These are phyloP conservation scores for Allomyces arbusculus DNA, from an alignment of 192 early-diverging fungal species.

Conservation along the genomic window DNA sequence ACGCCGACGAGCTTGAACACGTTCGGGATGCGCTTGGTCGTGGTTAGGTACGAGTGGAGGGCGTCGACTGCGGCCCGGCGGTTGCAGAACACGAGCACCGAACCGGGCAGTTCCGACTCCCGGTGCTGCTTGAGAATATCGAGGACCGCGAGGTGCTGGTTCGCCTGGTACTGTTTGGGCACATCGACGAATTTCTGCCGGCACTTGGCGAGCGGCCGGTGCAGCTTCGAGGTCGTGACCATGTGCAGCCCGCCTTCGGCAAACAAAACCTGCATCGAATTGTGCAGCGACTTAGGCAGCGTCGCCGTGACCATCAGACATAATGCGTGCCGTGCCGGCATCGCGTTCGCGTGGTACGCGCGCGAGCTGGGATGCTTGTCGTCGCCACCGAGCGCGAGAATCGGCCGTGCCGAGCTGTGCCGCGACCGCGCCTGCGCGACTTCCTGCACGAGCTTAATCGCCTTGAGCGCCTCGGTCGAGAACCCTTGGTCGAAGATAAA, in stretches of 20 bases:
- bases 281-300: constrained; percentile 43
- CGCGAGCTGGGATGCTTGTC: constrained; percentile 19
- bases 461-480: constrained; percentile 32
- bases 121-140: constrained; percentile 43
- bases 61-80: constrained; percentile 34
- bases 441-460: constrained; percentile 25
- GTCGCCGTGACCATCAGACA: constrained; percentile 46
- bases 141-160: constrained; percentile 47
- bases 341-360: constrained; percentile 2
- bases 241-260: constrained; percentile 25
- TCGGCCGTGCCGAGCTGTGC: too few relatives aligned
- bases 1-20: not conserved
- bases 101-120: constrained; percentile 17
- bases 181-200: constrained; percentile 64
- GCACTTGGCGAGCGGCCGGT: constrained; percentile 50
- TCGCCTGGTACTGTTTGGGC: constrained; percentile 35
- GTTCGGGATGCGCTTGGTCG: constrained; percentile 24
- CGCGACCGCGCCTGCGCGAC: constrained; percentile 17
- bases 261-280: constrained; percentile 26
- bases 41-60: constrained; percentile 26
- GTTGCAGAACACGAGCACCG: constrained; percentile 77
- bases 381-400: too few relatives aligned
- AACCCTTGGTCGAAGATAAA: constrained; percentile 73
- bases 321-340: not conserved
- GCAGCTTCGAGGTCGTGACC: constrained; percentile 61